Evolutionary conservation across 148 eudicot species (phyloP).

Genomic region (Silene latifolia): DNA sequence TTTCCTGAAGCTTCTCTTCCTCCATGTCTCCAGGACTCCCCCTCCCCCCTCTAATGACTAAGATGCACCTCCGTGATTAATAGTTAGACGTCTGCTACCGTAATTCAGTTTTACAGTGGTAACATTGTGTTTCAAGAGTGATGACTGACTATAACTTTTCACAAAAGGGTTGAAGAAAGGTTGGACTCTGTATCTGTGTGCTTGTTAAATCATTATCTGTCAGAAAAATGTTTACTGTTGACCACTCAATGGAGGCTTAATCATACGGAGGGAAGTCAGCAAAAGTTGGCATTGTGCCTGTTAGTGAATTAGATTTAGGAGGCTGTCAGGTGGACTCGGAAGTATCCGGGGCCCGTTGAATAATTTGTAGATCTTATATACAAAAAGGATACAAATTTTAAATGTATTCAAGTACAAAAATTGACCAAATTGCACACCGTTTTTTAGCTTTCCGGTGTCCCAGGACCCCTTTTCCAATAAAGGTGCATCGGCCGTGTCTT

Average conservation of each 20-base stretch:
- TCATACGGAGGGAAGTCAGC: neutral
- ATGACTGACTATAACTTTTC: neutral
- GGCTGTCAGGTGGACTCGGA: neutral
- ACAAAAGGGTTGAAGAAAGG: neutral
- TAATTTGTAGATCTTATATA: too few species aligned
- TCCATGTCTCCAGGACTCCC: neutral
- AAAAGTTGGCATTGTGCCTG: neutral
- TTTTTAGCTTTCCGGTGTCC: neutral
- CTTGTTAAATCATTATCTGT: neutral
- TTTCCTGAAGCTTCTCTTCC: constrained; percentile 20
- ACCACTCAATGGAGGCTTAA: neutral
- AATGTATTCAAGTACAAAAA: neutral
- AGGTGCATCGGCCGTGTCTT: neutral
- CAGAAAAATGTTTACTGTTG: neutral
- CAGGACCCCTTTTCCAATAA: neutral
- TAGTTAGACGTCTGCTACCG: neutral
- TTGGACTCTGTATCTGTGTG: neutral
- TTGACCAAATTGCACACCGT: neutral
- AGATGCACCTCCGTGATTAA: neutral
- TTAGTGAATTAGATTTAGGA: neutral
- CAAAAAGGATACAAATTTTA: neutral
- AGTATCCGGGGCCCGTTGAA: neutral
- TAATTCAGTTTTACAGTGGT: neutral
- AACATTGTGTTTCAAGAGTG: neutral
- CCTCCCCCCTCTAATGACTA: neutral